A percentile compares a stretch with the other conserved stretches of the same genome.
Evolutionary conservation across 2,329 filamentous ascomycete genomes (phyloP).

Genomic region (Trichoderma sp.): DNA sequence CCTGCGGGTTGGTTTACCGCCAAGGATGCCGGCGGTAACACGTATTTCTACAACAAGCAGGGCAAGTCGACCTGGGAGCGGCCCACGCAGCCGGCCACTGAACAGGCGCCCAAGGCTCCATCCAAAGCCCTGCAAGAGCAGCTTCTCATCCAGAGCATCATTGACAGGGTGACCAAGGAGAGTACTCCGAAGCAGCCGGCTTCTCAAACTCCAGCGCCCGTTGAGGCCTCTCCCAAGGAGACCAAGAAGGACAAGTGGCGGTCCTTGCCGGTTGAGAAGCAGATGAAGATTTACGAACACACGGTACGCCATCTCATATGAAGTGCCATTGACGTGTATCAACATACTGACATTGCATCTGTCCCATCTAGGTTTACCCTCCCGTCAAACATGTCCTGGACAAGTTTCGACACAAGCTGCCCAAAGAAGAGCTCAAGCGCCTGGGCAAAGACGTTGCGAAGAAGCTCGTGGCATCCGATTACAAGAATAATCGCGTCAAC

Average conservation of each 20-base stretch:
- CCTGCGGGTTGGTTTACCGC: constrained; percentile 87
- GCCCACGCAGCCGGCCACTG: constrained; percentile 70
- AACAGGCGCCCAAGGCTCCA: constrained; percentile 65
- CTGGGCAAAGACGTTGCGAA: constrained; percentile 73
- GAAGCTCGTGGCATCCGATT: constrained; percentile 88
- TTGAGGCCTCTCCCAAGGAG: constrained; percentile 57
- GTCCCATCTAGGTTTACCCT: constrained; percentile 63
- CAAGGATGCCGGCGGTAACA: constrained; percentile 68
- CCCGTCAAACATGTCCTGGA: constrained; percentile 84
- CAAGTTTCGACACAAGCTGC: constrained; percentile 83
- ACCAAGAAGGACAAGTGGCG: constrained; percentile 72
- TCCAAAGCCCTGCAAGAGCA: constrained; percentile 65
- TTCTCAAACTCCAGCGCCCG: constrained; percentile 66
- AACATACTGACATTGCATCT: constrained; percentile 2
- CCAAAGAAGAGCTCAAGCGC: constrained; percentile 72
- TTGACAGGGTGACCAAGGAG: constrained; percentile 79
- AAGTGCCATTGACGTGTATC: not conserved
- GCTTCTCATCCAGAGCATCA: constrained; percentile 79
- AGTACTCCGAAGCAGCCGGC: constrained; percentile 53
- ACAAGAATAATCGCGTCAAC: constrained; percentile 82
- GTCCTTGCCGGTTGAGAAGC: constrained; percentile 73
- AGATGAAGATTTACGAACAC: constrained; percentile 93
- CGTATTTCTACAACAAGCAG: constrained; percentile 82
- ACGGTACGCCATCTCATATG: constrained; percentile 63
- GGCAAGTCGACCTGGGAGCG: constrained; percentile 81